Conservation (phyloP, 2,329 filamentous ascomycete genomes). For the Alternaria ethzedia region DNA sequence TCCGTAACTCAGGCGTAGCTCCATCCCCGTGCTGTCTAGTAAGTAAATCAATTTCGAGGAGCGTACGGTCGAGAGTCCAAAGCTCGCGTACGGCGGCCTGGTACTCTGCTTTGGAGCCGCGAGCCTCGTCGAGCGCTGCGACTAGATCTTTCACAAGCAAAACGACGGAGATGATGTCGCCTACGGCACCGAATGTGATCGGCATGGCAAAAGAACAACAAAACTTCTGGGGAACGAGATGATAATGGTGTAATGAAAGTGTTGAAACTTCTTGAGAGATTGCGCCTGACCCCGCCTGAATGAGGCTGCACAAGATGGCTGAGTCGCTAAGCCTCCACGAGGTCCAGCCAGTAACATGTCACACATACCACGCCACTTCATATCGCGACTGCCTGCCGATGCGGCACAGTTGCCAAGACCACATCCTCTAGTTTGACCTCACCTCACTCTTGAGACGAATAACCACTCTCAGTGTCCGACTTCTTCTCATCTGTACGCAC, state of each 20-base stretch:
- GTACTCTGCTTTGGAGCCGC: conserved; percentile 40
- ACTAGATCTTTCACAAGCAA: conserved; percentile 39
- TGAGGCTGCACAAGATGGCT: neutral
- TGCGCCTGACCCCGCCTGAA: neutral
- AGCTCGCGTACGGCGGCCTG: conserved; percentile 35
- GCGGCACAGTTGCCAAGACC: neutral
- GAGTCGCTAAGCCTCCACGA: neutral
- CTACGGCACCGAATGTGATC: neutral
- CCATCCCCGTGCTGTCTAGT: conserved; percentile 1
- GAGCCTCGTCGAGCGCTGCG: conserved; percentile 32
- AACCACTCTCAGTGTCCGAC: conserved; percentile 10
- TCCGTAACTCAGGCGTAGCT: neutral
- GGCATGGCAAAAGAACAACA: neutral
- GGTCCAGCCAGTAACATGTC: neutral
- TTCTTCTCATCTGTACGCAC: conserved; percentile 15
- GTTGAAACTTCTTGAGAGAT: neutral
- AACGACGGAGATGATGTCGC: conserved; percentile 36
- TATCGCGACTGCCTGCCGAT: neutral
- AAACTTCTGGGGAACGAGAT: too few relatives aligned
- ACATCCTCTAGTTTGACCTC: neutral
- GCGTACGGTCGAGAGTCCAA: conserved; percentile 21
- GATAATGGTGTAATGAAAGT: too few relatives aligned
- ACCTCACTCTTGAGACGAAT: neutral
- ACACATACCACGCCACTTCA: neutral
- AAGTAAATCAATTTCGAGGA: conserved; percentile 23